Conservation (phyloP, 495 filamentous ascomycete genomes). For the Tetracladium marchalianum region DNA sequence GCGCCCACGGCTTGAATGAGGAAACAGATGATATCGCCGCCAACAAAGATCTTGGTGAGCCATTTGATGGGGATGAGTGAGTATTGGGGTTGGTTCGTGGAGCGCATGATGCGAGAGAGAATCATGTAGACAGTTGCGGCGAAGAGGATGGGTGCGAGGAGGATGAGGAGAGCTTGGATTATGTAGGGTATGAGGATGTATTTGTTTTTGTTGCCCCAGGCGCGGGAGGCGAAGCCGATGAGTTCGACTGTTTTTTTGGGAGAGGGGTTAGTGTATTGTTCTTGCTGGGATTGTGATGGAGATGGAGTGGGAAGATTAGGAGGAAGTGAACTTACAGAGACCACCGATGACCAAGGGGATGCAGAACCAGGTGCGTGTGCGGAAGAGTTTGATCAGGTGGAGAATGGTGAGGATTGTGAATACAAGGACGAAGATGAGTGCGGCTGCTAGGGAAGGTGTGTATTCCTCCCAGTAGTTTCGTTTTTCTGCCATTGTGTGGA, state of each 20-base stretch:
- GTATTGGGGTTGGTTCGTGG: constrained; percentile 29
- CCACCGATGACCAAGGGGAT: constrained; percentile 45
- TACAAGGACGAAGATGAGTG: constrained; percentile 36
- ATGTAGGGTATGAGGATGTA: constrained; percentile 30
- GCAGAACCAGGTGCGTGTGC: constrained; percentile 42
- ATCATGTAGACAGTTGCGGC: constrained; percentile 45
- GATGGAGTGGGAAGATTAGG: constrained; percentile 11
- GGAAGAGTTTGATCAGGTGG: constrained; percentile 35
- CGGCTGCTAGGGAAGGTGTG: constrained; percentile 34
- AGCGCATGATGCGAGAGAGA: constrained; percentile 32
- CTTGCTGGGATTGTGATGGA: background rate
- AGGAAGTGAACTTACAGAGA: constrained; percentile 29
- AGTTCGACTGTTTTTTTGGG: constrained; percentile 26
- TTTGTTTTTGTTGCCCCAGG: constrained; percentile 25
- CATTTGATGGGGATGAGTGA: constrained; percentile 24
- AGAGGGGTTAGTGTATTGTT: too few species aligned
- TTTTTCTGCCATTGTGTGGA: too few species aligned
- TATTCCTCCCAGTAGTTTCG: constrained; percentile 24
- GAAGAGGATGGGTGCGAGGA: constrained; percentile 39
- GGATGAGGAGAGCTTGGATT: constrained; percentile 32
- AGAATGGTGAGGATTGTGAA: constrained; percentile 31
- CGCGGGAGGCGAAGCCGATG: constrained; percentile 31
- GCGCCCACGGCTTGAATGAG: constrained; percentile 24
- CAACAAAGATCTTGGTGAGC: constrained; percentile 34
- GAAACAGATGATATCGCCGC: constrained; percentile 31